These are phyloP conservation scores for Sporothrix curviconia DNA, from an alignment of 2,329 filamentous ascomycete genomes.

Conservation along the genomic window DNA sequence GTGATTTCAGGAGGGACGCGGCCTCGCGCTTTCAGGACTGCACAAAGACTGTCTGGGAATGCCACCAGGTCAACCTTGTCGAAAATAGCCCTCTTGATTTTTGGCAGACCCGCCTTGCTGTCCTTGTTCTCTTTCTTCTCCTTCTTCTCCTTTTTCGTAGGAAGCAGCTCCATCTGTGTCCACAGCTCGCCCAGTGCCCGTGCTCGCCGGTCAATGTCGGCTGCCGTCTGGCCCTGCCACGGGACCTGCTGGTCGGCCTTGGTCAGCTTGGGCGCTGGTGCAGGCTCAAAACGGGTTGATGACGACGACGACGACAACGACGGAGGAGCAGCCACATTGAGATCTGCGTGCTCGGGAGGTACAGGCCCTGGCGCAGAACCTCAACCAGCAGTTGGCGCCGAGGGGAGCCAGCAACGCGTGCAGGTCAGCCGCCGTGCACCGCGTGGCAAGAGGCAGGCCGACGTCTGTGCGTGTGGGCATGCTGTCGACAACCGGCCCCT, in stretches of 20 bases:
- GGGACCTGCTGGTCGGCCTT: slow-evolving; percentile 57
- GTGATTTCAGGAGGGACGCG: no score
- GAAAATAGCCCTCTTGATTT: slow-evolving; percentile 34
- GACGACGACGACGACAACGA: slow-evolving; percentile 26
- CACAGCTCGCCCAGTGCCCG: slow-evolving; percentile 62
- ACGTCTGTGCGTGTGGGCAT: not conserved
- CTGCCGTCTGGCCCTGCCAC: slow-evolving; percentile 42
- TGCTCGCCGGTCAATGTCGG: slow-evolving; percentile 48
- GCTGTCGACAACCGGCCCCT: slow-evolving; percentile 43
- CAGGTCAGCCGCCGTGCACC: slow-evolving; percentile 41
- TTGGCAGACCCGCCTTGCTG: no score
- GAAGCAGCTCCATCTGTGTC: slow-evolving; percentile 35
- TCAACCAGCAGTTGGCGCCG: slow-evolving; percentile 68
- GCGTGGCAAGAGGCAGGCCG: slow-evolving; percentile 41
- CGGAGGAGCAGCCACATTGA: slow-evolving; percentile 30
- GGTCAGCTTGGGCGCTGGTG: slow-evolving; percentile 65
- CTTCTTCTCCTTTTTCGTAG: not conserved
- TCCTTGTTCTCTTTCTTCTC: no score
- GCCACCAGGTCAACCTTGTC: slow-evolving; percentile 27
- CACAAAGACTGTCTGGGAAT: slow-evolving; percentile 4
- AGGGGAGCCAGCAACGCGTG: slow-evolving; percentile 47
- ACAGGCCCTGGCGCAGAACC: slow-evolving; percentile 55
- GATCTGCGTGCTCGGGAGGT: slow-evolving; percentile 42
- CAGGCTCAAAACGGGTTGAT: no score
- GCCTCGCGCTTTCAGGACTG: not conserved